Evolutionary conservation across 192 early-diverging fungal species (phyloP).

Genomic region (Podila minutissima): DNA sequence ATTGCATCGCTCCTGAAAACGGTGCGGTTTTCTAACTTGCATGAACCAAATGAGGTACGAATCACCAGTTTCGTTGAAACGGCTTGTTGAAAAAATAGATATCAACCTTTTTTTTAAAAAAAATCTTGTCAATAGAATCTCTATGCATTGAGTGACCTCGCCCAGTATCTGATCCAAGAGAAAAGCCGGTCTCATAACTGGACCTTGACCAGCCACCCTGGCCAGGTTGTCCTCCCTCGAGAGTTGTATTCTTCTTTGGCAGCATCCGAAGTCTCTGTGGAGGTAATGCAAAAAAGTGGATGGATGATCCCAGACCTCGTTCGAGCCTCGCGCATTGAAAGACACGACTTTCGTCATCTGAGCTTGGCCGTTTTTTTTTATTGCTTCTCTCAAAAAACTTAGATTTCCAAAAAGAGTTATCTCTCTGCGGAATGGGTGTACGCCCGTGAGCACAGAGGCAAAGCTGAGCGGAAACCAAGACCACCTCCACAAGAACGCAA

Average conservation of each 20-base stretch:
- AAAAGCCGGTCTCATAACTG: constrained; percentile 79
- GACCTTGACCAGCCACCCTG: constrained; percentile 84
- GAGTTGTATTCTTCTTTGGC: constrained; percentile 72
- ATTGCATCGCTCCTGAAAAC: constrained; percentile 82
- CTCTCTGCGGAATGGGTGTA: constrained; percentile 37
- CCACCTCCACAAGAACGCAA: constrained; percentile 20
- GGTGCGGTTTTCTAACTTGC: constrained; percentile 63
- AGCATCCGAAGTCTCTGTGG: constrained; percentile 38
- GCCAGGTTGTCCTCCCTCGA: constrained; percentile 68
- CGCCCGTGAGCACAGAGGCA: constrained; percentile 20
- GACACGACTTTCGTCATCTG: background rate
- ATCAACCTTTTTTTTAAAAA: background rate
- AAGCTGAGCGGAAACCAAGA: constrained; percentile 27
- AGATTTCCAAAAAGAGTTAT: constrained; percentile 47
- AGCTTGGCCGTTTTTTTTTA: background rate
- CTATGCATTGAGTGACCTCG: constrained; percentile 86
- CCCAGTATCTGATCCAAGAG: constrained; percentile 82
- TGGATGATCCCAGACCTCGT: background rate
- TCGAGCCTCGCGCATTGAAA: background rate
- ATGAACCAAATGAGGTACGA: constrained; percentile 60
- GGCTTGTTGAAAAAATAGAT: background rate
- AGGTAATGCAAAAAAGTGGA: constrained; percentile 37
- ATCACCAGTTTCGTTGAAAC: background rate
- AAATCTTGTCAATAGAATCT: constrained; percentile 59
- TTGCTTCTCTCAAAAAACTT: background rate